A percentile compares a stretch with the other conserved stretches of the same genome.
phyloP scores from a whole-genome alignment of 768 basidiomycete species.

The Tulasnella sp. region DNA sequence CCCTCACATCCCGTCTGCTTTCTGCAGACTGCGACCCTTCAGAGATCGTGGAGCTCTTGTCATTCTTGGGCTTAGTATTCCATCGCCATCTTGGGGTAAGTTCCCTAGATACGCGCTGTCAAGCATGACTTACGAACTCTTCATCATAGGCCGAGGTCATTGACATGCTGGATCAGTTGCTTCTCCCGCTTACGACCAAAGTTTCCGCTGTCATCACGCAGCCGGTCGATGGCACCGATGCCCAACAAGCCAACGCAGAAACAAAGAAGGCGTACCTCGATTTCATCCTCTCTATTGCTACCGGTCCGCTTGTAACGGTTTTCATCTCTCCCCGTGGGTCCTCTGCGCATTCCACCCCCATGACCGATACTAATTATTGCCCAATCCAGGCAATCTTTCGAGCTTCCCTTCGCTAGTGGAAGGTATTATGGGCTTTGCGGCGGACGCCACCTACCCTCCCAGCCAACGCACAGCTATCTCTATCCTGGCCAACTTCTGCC shows the following conservation, averaged over 20 bases:
- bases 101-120: not conserved
- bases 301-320: constrained; percentile 72
- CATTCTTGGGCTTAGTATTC: constrained; percentile 85
- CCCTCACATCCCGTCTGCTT: constrained; percentile 85
- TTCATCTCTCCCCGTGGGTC: constrained; percentile 84
- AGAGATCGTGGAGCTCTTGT: constrained; percentile 92
- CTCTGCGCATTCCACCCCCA: not conserved
- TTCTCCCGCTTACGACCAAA: constrained; percentile 79
- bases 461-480: constrained; percentile 76
- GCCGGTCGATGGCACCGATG: constrained; percentile 81
- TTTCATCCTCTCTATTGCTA: constrained; percentile 75
- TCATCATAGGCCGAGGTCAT: constrained; percentile 69
- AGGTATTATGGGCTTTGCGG: constrained; percentile 65
- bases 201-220: constrained; percentile 75
- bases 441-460: constrained; percentile 67
- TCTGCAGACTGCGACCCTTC: constrained; percentile 78
- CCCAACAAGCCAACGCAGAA: constrained; percentile 67
- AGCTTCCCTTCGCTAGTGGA: constrained; percentile 67
- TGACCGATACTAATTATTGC: constrained; percentile 20
- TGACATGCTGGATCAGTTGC: constrained; percentile 81
- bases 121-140: not conserved
- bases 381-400: constrained; percentile 53
- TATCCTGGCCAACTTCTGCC: constrained; percentile 68
- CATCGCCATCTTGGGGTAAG: constrained; percentile 49
- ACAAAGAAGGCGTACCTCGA: constrained; percentile 86